Percentiles rank a stretch among this genome's conserved stretches.
phyloP scores from a whole-genome alignment of 306 rosid genomes.

The Hippophae gyantsensis region DNA sequence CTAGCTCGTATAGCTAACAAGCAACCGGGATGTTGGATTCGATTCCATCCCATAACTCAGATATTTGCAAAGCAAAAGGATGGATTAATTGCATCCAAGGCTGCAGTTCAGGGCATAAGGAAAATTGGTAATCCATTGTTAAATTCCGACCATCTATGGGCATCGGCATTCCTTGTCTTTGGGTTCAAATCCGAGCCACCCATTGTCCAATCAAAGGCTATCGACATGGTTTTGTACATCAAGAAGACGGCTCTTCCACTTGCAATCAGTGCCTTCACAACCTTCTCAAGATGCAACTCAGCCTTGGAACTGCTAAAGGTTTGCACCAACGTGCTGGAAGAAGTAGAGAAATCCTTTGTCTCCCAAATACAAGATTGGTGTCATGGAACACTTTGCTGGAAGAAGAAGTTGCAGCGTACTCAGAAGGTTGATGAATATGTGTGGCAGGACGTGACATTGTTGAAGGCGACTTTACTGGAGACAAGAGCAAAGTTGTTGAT shows the following conservation, averaged over 20 bases:
- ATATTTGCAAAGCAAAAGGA: conserved; percentile 50
- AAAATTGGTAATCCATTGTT: conserved; percentile 37
- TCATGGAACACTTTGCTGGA: conserved; percentile 69
- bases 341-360: conserved; percentile 80
- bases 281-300: conserved; percentile 73
- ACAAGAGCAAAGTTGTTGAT: conserved; percentile 72
- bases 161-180: conserved; percentile 77
- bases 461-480: conserved; percentile 79
- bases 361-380: conserved; percentile 87
- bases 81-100: conserved; percentile 58
- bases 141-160: conserved; percentile 69
- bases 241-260: conserved; percentile 70
- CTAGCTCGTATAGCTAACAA: conserved; percentile 46
- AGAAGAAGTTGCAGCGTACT: conserved; percentile 47
- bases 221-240: conserved; percentile 60
- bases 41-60: conserved; percentile 67
- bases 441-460: conserved; percentile 84
- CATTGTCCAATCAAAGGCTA: conserved; percentile 46
- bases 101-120: conserved; percentile 55
- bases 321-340: conserved; percentile 78
- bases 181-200: conserved; percentile 90
- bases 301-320: conserved; percentile 72
- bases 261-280: conserved; percentile 68
- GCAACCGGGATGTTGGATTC: conserved; percentile 54
- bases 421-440: conserved; percentile 70